Percentiles rank a stretch among this genome's conserved stretches.
Conservation (phyloP, 2,329 filamentous ascomycete species). For the Diplodia scrobiculata region DNA sequence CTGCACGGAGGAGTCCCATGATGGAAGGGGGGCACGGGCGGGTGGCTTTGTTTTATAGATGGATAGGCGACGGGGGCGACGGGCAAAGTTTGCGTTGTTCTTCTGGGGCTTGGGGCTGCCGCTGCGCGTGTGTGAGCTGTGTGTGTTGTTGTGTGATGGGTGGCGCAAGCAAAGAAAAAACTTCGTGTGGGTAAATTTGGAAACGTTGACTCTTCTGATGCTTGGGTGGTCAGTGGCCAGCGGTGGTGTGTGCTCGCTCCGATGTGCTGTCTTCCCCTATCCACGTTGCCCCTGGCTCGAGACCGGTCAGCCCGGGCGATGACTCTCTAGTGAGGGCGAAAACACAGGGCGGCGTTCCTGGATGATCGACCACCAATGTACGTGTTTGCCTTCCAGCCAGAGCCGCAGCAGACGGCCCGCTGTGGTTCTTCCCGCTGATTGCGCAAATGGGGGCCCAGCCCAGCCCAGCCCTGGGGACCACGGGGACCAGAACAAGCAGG, state of each 20-base stretch:
- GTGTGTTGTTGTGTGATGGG: slow-evolving; percentile 22
- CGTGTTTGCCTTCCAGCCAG: slow-evolving; percentile 2
- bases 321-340: slow-evolving; percentile 13
- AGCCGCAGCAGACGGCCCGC: slow-evolving; percentile 11
- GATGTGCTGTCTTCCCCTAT: slow-evolving; percentile 23
- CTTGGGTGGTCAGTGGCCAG: slow-evolving; percentile 11
- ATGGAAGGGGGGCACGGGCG: neutral
- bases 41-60: slow-evolving; percentile 6
- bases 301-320: slow-evolving; percentile 18
- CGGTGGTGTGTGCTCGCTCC: slow-evolving; percentile 19
- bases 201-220: slow-evolving; percentile 19
- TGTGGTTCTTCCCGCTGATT: slow-evolving; percentile 12
- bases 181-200: slow-evolving; percentile 8
- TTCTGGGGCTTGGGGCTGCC: neutral
- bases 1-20: slow-evolving; percentile 18
- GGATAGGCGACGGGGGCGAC: neutral
- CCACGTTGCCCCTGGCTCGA: slow-evolving; percentile 15
- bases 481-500: slow-evolving; percentile 2
- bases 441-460: neutral
- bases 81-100: slow-evolving; percentile 16
- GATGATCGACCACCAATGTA: slow-evolving; percentile 17
- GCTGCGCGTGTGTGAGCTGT: slow-evolving; percentile 7
- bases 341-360: neutral
- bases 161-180: slow-evolving; percentile 17
- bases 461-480: neutral